These are phyloP conservation scores for Quercus phellos DNA, from an alignment of 331 rosid species.

Conservation along the genomic window DNA sequence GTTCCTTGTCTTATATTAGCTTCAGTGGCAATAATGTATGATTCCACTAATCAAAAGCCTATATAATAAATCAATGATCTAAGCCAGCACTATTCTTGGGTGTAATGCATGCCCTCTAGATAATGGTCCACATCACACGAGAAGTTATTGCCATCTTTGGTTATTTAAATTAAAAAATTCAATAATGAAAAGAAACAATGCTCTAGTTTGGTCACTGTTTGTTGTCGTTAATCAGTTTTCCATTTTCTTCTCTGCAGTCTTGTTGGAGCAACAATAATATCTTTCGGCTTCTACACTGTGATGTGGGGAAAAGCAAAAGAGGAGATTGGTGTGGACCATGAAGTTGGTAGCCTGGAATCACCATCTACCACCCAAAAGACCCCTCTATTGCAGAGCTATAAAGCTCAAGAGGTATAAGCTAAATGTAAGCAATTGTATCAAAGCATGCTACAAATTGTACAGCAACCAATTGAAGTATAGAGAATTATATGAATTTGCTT, in stretches of 20 bases:
- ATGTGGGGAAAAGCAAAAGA: conserved; percentile 87
- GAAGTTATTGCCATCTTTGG: neutral
- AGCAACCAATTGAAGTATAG: neutral
- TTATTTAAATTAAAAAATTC: too few species aligned
- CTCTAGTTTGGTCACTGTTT: neutral
- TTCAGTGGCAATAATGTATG: neutral
- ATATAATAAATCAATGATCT: neutral
- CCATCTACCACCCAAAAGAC: conserved; percentile 36
- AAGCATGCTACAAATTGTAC: neutral
- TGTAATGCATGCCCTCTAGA: neutral
- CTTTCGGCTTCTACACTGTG: conserved; percentile 75
- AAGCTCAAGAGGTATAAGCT: conserved; percentile 15
- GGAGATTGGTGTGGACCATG: conserved; percentile 30
- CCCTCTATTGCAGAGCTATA: conserved; percentile 57
- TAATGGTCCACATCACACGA: neutral
- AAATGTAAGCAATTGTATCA: conserved; percentile 12
- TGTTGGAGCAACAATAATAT: conserved; percentile 71
- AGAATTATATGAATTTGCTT: neutral
- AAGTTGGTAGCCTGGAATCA: conserved; percentile 38
- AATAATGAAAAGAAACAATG: neutral
- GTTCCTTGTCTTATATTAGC: neutral
- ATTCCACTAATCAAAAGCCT: neutral
- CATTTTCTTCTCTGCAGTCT: conserved; percentile 33
- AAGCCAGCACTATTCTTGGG: too few species aligned
- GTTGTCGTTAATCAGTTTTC: neutral